A percentile compares a stretch with the other conserved stretches of the same genome.
These are phyloP conservation scores for Curvularia verruculosa DNA, from an alignment of 2,329 filamentous ascomycete species.

Conservation along the genomic window DNA sequence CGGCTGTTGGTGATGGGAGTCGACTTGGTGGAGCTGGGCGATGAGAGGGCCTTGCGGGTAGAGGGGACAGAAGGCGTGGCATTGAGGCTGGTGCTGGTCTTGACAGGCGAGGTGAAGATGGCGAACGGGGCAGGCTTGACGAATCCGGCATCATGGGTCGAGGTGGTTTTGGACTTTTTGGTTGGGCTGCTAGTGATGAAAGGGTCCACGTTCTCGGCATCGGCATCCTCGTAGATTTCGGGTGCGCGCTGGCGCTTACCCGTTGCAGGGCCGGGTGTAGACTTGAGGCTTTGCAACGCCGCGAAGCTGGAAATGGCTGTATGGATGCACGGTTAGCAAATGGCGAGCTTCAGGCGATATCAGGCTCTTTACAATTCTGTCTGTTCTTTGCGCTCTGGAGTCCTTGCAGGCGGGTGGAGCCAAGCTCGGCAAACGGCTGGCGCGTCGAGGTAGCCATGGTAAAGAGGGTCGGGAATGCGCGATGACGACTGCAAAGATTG, in stretches of 20 bases:
- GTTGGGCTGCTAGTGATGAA: conserved; percentile 56
- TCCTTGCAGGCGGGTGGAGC: conserved; percentile 71
- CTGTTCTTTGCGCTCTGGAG: conserved; percentile 78
- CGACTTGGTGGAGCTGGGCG: conserved; percentile 51
- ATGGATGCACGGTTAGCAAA: conserved; percentile 29
- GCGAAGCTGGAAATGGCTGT: conserved; percentile 45
- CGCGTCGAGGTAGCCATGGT: conserved; percentile 58
- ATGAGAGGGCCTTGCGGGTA: conserved; percentile 50
- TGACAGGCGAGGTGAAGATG: conserved; percentile 40
- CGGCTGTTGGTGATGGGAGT: conserved; percentile 61
- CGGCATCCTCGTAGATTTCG: conserved; percentile 54
- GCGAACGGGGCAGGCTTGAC: conserved; percentile 52
- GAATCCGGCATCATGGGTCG: conserved; percentile 34
- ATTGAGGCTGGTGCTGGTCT: conserved; percentile 30
- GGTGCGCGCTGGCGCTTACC: conserved; percentile 56
- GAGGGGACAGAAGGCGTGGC: conserved; percentile 38
- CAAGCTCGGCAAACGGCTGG: conserved; percentile 77
- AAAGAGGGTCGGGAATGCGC: conserved; percentile 9
- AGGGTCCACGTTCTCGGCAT: conserved; percentile 67
- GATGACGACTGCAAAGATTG: conserved; percentile 5
- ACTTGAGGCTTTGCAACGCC: conserved; percentile 38
- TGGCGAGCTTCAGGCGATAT: background rate
- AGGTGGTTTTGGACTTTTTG: conserved; percentile 58
- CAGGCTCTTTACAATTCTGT: conserved; percentile 63
- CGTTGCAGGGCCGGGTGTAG: conserved; percentile 33